Percentiles rank a stretch among this genome's conserved stretches.
These are phyloP conservation scores for Coffea eugenioides DNA, from an alignment of 257 asterid genomes.

Conservation along the genomic window DNA sequence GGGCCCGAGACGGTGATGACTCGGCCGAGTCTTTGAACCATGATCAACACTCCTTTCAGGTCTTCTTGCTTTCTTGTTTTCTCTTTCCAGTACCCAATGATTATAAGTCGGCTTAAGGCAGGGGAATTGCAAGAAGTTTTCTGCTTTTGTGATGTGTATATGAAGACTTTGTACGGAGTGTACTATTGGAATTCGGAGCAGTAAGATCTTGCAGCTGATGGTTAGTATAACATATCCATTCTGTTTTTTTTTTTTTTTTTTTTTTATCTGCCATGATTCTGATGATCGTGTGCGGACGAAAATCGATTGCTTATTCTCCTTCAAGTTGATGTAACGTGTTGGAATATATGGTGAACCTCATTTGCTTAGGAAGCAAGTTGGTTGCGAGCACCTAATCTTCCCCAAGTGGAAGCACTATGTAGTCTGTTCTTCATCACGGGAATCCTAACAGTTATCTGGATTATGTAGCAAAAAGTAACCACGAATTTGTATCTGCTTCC, in stretches of 20 bases:
- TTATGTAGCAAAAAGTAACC: not conserved
- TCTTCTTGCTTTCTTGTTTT: not conserved
- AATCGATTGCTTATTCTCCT: constrained; percentile 14
- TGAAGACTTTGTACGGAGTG: constrained; percentile 11
- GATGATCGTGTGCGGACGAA: constrained; percentile 8
- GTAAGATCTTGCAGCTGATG: constrained; percentile 16
- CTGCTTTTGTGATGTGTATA: constrained; percentile 6
- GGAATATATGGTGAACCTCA: constrained; percentile 16
- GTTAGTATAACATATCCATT: not conserved
- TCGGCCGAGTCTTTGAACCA: too few relatives aligned
- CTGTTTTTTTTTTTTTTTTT: too few relatives aligned
- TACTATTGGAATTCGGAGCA: not conserved
- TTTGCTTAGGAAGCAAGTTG: constrained; percentile 19
- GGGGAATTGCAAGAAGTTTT: not conserved
- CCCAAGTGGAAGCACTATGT: constrained; percentile 16
- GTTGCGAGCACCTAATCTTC: constrained; percentile 19
- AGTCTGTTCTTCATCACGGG: not conserved
- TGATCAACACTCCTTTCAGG: not conserved
- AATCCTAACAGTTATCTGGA: not conserved
- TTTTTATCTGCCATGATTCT: constrained; percentile 13
- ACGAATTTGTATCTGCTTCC: not conserved
- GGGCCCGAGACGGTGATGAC: too few relatives aligned
- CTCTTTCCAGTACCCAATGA: not conserved
- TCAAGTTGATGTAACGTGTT: constrained; percentile 21
- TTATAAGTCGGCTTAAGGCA: not conserved